These are phyloP conservation scores for Chenopodium formosanum DNA, from an alignment of 148 eudicot species.

Conservation along the genomic window DNA sequence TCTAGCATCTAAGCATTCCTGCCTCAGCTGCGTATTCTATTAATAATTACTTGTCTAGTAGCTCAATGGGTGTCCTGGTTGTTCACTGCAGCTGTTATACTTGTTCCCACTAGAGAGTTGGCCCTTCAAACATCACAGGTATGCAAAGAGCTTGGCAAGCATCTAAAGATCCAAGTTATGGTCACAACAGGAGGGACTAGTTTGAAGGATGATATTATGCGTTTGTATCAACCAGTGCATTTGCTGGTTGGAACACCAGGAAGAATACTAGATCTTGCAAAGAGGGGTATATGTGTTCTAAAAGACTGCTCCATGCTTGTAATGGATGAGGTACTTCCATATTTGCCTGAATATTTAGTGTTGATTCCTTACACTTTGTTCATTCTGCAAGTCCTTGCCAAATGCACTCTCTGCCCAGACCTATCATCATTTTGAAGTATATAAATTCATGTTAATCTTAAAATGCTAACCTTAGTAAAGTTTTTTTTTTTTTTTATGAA, in stretches of 20 bases:
- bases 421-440: not conserved
- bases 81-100: slow-evolving; percentile 66
- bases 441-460: not conserved
- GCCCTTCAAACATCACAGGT: slow-evolving; percentile 96
- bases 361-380: not conserved
- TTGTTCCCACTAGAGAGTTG: slow-evolving; percentile 89
- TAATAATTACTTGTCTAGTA: slow-evolving; percentile 15
- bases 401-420: not conserved
- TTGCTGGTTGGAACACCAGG: slow-evolving; percentile 92
- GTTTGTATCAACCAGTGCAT: slow-evolving; percentile 91
- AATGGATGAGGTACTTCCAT: slow-evolving; percentile 77
- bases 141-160: slow-evolving; percentile 93
- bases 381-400: not conserved
- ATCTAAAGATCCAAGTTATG: slow-evolving; percentile 80
- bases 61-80: slow-evolving; percentile 17
- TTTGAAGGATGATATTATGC: slow-evolving; percentile 90
- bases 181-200: slow-evolving; percentile 94
- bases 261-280: slow-evolving; percentile 84
- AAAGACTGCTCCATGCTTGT: slow-evolving; percentile 74
- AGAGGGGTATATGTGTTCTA: slow-evolving; percentile 69
- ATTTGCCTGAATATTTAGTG: not conserved
- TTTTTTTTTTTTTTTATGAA: not conserved
- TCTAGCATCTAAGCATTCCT: slow-evolving; percentile 11
- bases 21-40: slow-evolving; percentile 9
- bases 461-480: no score